Evolutionary conservation across 2,329 filamentous ascomycete species (phyloP).

Genomic region (Penicillium occitanis): DNA sequence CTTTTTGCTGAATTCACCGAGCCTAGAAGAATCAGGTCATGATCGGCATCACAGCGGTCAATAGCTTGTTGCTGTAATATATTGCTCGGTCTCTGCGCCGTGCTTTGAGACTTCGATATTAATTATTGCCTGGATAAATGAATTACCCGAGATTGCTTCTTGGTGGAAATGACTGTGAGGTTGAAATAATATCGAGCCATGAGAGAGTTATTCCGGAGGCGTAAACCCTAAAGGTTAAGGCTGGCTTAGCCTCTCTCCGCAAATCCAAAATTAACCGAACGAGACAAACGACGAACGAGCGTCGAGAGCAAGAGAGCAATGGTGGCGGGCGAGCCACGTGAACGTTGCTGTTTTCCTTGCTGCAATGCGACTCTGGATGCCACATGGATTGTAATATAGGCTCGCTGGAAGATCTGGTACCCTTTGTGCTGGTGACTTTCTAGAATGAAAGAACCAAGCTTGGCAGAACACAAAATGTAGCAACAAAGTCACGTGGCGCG

Average conservation of each 20-base stretch:
- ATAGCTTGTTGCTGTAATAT: neutral
- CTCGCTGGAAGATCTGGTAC: neutral
- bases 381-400: neutral
- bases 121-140: neutral
- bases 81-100: neutral
- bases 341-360: neutral
- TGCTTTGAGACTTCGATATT: neutral
- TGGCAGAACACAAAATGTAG: neutral
- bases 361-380: constrained; percentile 5
- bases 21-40: constrained; percentile 1
- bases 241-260: neutral
- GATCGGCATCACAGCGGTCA: neutral
- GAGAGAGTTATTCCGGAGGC: neutral
- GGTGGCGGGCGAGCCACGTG: constrained; percentile 10
- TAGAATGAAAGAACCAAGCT: neutral
- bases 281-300: neutral
- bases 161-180: neutral
- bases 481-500: constrained; percentile 3
- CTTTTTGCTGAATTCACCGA: neutral
- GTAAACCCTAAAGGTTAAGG: neutral
- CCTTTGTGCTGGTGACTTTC: neutral
- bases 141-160: constrained; percentile 9
- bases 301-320: neutral
- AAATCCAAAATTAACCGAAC: constrained; percentile 11
- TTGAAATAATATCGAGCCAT: neutral